Percentiles rank a stretch among this genome's conserved stretches.
These are phyloP conservation scores for Tolypocladium inflatum DNA, from an alignment of 2,329 filamentous ascomycete genomes.

Conservation along the genomic window DNA sequence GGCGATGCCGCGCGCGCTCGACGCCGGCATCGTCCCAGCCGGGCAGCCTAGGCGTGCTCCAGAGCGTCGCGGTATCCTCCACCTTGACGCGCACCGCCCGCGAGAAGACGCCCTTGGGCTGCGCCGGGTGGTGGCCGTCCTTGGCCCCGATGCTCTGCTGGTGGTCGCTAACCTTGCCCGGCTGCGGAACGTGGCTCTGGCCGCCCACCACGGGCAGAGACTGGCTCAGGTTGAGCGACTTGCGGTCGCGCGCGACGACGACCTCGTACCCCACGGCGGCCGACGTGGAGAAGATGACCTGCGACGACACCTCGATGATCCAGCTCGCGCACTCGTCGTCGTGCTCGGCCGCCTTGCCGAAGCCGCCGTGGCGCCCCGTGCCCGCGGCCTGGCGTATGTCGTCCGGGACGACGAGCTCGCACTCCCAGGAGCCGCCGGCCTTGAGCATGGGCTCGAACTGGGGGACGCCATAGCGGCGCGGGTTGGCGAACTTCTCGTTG, in stretches of 20 bases:
- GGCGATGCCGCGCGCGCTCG: constrained; percentile 12
- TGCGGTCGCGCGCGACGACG: constrained; percentile 74
- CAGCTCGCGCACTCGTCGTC: constrained; percentile 59
- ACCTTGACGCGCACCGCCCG: constrained; percentile 68
- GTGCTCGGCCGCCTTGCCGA: constrained; percentile 33
- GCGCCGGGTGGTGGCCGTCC: constrained; percentile 50
- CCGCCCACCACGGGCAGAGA: constrained; percentile 35
- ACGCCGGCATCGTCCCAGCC: constrained; percentile 42
- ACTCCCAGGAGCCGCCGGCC: constrained; percentile 79
- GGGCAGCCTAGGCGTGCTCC: constrained; percentile 84
- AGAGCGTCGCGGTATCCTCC: constrained; percentile 81
- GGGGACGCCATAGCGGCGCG: constrained; percentile 64
- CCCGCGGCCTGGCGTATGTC: constrained; percentile 59
- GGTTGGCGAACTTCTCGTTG: constrained; percentile 64
- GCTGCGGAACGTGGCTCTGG: constrained; percentile 42
- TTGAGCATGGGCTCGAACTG: constrained; percentile 96
- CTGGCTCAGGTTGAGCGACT: constrained; percentile 60
- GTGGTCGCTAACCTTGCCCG: constrained; percentile 68
- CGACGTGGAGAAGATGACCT: constrained; percentile 86
- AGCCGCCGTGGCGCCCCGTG: constrained; percentile 32
- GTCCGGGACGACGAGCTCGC: constrained; percentile 71
- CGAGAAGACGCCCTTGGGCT: constrained; percentile 73
- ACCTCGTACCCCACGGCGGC: constrained; percentile 85
- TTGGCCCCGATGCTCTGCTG: constrained; percentile 52
- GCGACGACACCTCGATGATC: constrained; percentile 85